phyloP scores from a whole-genome alignment of 2,329 filamentous ascomycete genomes.

The Microascus cirrosus region DNA sequence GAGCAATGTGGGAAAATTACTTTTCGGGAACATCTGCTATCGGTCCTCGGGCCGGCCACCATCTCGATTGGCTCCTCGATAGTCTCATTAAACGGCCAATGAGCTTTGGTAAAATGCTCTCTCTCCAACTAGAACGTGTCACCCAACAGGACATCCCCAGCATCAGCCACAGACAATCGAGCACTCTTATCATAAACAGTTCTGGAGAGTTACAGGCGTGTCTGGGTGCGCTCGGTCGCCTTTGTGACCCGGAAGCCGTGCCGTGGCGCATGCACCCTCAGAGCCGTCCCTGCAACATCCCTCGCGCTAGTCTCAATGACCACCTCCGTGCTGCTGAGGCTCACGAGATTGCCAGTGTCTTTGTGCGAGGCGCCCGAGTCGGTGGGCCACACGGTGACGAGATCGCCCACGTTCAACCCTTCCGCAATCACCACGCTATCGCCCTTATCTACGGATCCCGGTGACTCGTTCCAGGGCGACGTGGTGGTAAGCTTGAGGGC shows the following conservation, averaged over 20 bases:
- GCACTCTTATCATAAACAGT: background rate
- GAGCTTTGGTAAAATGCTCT: background rate
- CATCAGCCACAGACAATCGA: background rate
- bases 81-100: background rate
- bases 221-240: background rate
- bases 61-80: background rate
- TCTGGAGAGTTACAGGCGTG: background rate
- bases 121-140: no score
- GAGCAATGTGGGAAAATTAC: background rate
- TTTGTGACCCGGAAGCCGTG: conserved; percentile 42
- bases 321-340: conserved; percentile 40
- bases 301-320: conserved; percentile 41
- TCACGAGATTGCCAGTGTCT: conserved; percentile 45
- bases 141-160: no score
- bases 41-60: background rate
- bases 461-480: conserved; percentile 31
- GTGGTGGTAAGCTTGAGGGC: conserved; percentile 34
- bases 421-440: conserved; percentile 36
- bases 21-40: background rate
- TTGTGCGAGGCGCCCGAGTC: conserved; percentile 50
- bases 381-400: conserved; percentile 48
- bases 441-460: conserved; percentile 26
- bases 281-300: conserved; percentile 20
- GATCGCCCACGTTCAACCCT: conserved; percentile 38
- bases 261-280: conserved; percentile 51